Evolutionary conservation across 345 rosid species (phyloP).

Genomic region (Moringa oleifera): DNA sequence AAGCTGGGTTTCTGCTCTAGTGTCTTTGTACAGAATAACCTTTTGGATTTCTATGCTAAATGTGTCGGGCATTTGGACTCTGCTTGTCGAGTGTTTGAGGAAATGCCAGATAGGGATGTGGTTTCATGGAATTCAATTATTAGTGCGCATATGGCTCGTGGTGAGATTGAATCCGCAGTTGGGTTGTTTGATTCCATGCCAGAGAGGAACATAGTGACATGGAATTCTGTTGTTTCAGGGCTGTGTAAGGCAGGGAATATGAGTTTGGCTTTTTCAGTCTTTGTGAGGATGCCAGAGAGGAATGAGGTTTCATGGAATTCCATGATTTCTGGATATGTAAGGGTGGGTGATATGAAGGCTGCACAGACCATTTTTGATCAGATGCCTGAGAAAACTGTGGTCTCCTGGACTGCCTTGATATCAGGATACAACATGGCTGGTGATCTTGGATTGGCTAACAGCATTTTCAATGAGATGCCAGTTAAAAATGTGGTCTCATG

Average conservation of each 20-base stretch:
- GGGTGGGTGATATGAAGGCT: constrained; percentile 16
- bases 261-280: constrained; percentile 18
- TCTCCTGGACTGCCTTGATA: constrained; percentile 25
- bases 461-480: constrained; percentile 18
- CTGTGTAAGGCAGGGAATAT: constrained; percentile 22
- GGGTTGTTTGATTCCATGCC: constrained; percentile 27
- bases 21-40: constrained; percentile 24
- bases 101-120: constrained; percentile 24
- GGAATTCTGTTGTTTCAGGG: constrained; percentile 26
- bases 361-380: constrained; percentile 18
- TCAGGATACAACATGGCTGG: constrained; percentile 17
- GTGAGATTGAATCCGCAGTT: constrained; percentile 13
- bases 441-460: constrained; percentile 20
- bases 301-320: constrained; percentile 23
- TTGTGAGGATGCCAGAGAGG: constrained; percentile 23
- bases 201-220: constrained; percentile 18
- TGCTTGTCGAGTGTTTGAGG: constrained; percentile 24
- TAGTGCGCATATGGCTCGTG: constrained; percentile 15
- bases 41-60: constrained; percentile 23
- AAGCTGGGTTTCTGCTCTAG: constrained; percentile 20
- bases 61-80: constrained; percentile 10
- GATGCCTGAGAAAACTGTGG: constrained; percentile 24
- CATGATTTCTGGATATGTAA: constrained; percentile 18
- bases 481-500: constrained; percentile 23
- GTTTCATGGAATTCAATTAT: constrained; percentile 32